Conservation (phyloP, 495 filamentous ascomycete genomes). For the Penicillium chermesinum region DNA sequence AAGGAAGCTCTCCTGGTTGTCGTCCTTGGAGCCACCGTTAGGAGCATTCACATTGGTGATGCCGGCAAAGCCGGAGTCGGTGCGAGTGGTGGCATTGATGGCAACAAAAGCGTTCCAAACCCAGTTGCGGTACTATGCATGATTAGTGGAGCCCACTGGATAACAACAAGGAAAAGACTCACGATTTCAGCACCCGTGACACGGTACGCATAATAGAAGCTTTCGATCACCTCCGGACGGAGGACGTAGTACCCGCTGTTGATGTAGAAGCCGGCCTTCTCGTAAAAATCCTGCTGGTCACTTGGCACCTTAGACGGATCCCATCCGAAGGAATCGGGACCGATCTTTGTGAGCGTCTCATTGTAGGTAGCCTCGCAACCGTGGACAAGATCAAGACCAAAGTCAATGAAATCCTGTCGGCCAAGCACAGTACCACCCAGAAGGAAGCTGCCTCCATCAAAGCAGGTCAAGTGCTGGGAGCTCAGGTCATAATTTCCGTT, state of each 20-base stretch:
- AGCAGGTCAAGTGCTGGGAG: conserved; percentile 72
- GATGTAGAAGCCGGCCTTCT: conserved; percentile 69
- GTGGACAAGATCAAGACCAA: conserved; percentile 68
- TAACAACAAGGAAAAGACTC: conserved; percentile 4
- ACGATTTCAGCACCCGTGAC: conserved; percentile 59
- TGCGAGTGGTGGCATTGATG: conserved; percentile 61
- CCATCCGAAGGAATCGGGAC: conserved; percentile 76
- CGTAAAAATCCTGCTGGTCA: conserved; percentile 54
- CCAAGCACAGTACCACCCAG: conserved; percentile 71
- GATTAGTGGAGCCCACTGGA: conserved; percentile 9
- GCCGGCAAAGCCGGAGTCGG: conserved; percentile 61
- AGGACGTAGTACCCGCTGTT: conserved; percentile 58
- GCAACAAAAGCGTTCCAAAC: conserved; percentile 75
- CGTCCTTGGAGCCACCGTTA: conserved; percentile 55
- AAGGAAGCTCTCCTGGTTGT: conserved; percentile 85
- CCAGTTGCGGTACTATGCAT: conserved; percentile 67
- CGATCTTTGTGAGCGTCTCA: conserved; percentile 64
- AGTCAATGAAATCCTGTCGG: conserved; percentile 59
- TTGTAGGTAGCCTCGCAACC: conserved; percentile 73
- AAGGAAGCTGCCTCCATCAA: conserved; percentile 82
- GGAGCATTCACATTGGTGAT: conserved; percentile 60
- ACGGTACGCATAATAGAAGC: conserved; percentile 82
- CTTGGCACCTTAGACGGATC: conserved; percentile 45
- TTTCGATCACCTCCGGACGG: conserved; percentile 82
- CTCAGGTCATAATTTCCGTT: conserved; percentile 45